Evolutionary conservation across 2,329 filamentous ascomycete species (phyloP).

Genomic region (Epichloe typhina): DNA sequence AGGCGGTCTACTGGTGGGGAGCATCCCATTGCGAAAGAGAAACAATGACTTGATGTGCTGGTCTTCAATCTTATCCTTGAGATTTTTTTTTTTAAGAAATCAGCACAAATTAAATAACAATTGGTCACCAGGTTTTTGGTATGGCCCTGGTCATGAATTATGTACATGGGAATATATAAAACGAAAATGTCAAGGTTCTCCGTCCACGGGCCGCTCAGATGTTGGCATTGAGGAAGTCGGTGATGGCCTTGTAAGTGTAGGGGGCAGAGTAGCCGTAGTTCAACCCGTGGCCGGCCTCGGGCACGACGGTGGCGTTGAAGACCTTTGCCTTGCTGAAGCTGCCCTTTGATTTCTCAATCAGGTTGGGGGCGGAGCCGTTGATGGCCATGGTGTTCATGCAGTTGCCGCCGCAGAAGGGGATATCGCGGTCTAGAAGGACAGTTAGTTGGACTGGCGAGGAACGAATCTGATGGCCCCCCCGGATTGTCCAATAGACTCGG

Average conservation of each 20-base stretch:
- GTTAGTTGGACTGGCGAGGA: no score
- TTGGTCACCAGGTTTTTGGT: neutral
- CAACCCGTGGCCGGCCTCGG: constrained; percentile 35
- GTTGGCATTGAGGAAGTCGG: constrained; percentile 17
- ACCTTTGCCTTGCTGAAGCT: constrained; percentile 31
- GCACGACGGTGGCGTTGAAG: constrained; percentile 42
- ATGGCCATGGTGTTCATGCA: constrained; percentile 32
- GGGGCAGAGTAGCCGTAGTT: constrained; percentile 29
- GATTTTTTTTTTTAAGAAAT: no score
- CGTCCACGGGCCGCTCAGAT: neutral
- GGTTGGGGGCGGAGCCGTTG: constrained; percentile 20
- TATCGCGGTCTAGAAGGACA: constrained; percentile 25
- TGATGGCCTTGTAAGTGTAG: constrained; percentile 21
- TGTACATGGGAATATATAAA: neutral
- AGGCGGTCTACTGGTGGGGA: no score
- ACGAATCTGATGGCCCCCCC: no score
- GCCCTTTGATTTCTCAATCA: constrained; percentile 28
- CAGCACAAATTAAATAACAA: neutral
- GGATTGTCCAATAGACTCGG: fast-evolving
- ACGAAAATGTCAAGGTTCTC: neutral
- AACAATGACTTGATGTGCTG: no score
- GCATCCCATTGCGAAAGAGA: no score
- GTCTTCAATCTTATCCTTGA: neutral
- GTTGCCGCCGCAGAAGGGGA: constrained; percentile 50
- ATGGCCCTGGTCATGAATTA: neutral